A percentile compares a stretch with the other conserved stretches of the same genome.
Evolutionary conservation across 768 basidiomycete genomes (phyloP).

Genomic region (Leccinellum albellum): DNA sequence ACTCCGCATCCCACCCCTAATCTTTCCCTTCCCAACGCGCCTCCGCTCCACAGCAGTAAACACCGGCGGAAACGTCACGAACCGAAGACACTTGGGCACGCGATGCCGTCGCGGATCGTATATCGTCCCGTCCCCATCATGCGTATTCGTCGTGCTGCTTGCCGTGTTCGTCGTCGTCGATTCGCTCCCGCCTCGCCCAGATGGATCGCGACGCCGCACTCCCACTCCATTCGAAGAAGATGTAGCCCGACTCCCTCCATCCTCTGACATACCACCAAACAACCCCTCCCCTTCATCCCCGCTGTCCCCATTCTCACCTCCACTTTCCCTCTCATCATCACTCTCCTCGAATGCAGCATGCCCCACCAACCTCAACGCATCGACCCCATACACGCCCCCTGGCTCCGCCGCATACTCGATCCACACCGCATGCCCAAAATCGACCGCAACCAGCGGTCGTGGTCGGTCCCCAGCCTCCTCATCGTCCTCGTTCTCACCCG

Average conservation of each 20-base stretch:
- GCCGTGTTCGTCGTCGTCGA: neutral
- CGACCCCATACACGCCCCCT: conserved; percentile 27
- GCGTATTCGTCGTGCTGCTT: conserved; percentile 3
- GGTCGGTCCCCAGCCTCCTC: conserved; percentile 44
- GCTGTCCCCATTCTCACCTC: neutral
- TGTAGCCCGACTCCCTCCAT: neutral
- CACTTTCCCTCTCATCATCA: conserved; percentile 26
- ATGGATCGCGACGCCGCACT: neutral
- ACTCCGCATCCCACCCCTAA: neutral
- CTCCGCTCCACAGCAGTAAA: conserved; percentile 22
- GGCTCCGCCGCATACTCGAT: conserved; percentile 53
- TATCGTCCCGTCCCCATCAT: conserved; percentile 18
- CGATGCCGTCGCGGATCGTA: conserved; percentile 26
- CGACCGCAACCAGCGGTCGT: conserved; percentile 72
- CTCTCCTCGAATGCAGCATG: conserved; percentile 23
- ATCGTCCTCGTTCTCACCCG: conserved; percentile 29
- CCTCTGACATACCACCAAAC: conserved; percentile 9
- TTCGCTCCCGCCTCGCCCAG: conserved; percentile 2
- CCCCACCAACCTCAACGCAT: conserved; percentile 28
- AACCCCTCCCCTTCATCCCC: conserved; percentile 14
- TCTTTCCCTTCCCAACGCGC: neutral
- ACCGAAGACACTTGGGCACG: conserved; percentile 52
- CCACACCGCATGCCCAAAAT: conserved; percentile 88
- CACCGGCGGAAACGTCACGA: conserved; percentile 65
- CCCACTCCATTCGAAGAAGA: conserved; percentile 3